Evolutionary conservation across 768 basidiomycete species (phyloP), one percentile per base, ranked within the genome.

Genomic region (Boletus sensibilis): DNA sequence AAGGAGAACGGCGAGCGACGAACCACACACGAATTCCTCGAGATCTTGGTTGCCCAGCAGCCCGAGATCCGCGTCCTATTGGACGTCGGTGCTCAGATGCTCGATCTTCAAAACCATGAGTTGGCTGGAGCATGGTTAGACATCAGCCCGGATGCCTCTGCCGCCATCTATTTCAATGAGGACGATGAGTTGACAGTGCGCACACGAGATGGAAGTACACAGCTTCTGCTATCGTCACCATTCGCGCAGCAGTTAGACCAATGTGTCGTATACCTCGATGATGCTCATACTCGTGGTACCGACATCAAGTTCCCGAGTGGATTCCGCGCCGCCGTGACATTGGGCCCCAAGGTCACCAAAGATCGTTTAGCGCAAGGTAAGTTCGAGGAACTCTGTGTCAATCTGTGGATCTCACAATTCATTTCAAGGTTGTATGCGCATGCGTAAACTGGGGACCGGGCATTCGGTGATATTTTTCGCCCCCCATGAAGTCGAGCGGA

Each of bases 11-110:
- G 70, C 12, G 40, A 47, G 13, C 58, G 69, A n/a, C 59, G 52
- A 18, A 58, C 50, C 6, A 53, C 71, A 0, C 8, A 11, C 0
- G 21, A 61, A 14, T 52, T 72, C 55, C 57, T 80, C 20, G 16
- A 61, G 1, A 53, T 68, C 20, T 18, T 84, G 4, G 69, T 72
- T 12, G n/a, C 53, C 1, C 73, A 79, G 57, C 51, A 51, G 1
- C 76, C 75, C 4, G 64, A 69, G n/a, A 70, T 83, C 27, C 72
- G 72, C 23, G 80, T 83, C 7, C 64, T 84, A 20, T 65, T 84
- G 16, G 82, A 84, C 42, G 81, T 84, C 13, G 83, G 82, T 4
- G 82, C 82, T 0, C 82, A 84, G 57, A 79, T 84, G 68, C 67
- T 84, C 10, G 82, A 84, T 42, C 67, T 81, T 53, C 64, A 71